Evolutionary conservation across 352 stramenopile species (phyloP), one percentile per base, ranked within the genome.

Genomic region (Paralagenidium karlingii): DNA sequence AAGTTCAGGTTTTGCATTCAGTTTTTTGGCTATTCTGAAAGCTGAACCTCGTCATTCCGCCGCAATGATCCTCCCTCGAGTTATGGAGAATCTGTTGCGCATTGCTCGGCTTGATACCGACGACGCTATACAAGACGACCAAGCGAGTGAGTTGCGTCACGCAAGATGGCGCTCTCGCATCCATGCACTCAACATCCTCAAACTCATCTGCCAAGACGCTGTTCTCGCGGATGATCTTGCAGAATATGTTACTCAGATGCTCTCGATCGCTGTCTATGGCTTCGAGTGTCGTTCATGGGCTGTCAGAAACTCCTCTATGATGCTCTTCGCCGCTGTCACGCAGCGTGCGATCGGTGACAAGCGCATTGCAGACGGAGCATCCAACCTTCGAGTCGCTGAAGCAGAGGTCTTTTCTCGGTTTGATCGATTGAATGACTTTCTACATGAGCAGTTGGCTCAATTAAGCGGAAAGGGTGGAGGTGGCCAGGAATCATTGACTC

Each of bases 241-340:
- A 1, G 45, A 68, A 19, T 89, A 94, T 48, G 61, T 95, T n/a
- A 55, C 78, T n/a, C 41, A 61, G n/a, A 83, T 93, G 67, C 70
- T 93, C n/a, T 58, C 80, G 43, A 43, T 87, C 16, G 67, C 81
- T 3, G 66, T 95, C 20, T 68, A 73, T 18, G 81, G 78, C 25
- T 95, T 95, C 43, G 70, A 92, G 22, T 77, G 73, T 37, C 65
- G 63, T 9, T 83, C 68, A 3, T 95, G 80, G 80, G 76, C 81
- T 1, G 83, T 95, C 19, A 77, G 83, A 20, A 95, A 95, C 58
- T 94, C 80, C 26, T 70, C 78, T 1, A 95, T 94, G 81, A 95
- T 95, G 83, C 68, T 95, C 29, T 94, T 94, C 34, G 69, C 78
- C 2, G 81, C 81, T 0, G 63, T 71, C 2, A 82, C 73, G 1